These are phyloP conservation scores for Stentor coeruleus DNA, from an alignment of 73 alveolate species.

Conservation along the genomic window DNA sequence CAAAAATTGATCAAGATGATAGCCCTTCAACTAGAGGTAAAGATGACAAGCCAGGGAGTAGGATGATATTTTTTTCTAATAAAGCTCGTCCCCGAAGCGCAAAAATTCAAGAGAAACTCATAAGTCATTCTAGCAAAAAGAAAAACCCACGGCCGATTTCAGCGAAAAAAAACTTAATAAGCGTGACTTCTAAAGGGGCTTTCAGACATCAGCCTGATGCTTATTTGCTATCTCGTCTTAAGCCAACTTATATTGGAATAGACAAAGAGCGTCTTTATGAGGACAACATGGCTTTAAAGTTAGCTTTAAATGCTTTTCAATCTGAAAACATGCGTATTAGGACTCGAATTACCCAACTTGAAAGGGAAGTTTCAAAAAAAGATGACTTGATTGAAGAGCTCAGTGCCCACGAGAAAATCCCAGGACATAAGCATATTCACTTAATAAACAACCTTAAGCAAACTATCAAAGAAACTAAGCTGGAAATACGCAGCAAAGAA, in stretches of 20 bases:
- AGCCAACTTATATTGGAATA: background rate
- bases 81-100: constrained; percentile 26
- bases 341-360: background rate
- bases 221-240: background rate
- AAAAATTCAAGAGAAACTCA: background rate
- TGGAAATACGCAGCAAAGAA: constrained; percentile 31
- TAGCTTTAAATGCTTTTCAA: background rate
- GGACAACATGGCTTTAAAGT: background rate
- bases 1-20: background rate
- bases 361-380: background rate
- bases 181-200: background rate
- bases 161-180: background rate
- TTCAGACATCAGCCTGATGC: background rate
- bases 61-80: no score
- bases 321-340: background rate
- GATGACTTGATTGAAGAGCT: background rate
- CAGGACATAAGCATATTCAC: constrained; percentile 25
- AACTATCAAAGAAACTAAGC: constrained; percentile 32
- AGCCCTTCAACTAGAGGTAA: background rate
- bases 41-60: background rate
- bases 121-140: background rate
- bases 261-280: constrained; percentile 1
- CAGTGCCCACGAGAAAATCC: constrained; percentile 9
- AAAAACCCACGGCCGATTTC: background rate
- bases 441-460: constrained; percentile 28